Conservation (phyloP, 73 alveolate genomes). For the Paramecium caudatum region DNA sequence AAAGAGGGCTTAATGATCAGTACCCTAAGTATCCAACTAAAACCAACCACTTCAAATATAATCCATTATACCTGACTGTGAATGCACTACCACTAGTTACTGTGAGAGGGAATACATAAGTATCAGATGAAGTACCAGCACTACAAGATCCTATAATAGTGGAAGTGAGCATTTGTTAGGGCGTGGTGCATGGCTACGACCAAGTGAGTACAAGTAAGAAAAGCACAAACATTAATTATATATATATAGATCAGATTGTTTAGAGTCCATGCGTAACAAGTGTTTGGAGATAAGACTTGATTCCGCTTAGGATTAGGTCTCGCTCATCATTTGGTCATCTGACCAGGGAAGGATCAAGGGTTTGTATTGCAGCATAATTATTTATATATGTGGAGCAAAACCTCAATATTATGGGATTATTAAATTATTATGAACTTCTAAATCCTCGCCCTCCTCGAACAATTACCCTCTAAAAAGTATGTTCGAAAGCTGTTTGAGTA, state of each 20-base stretch:
- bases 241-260: constrained; percentile 52
- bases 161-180: not conserved
- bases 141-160: not conserved
- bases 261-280: constrained; percentile 71
- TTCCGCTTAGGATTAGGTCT: constrained; percentile 57
- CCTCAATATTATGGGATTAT: constrained; percentile 43
- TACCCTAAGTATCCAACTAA: constrained; percentile 23
- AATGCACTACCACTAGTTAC: constrained; percentile 16
- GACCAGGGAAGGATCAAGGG: constrained; percentile 71
- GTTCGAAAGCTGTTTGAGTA: constrained; percentile 42
- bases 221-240: not conserved
- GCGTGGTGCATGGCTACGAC: constrained; percentile 47
- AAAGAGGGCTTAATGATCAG: not conserved
- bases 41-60: constrained; percentile 47
- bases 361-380: not conserved
- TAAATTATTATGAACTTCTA: constrained; percentile 31
- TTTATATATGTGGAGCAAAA: constrained; percentile 35
- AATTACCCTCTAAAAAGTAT: constrained; percentile 53
- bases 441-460: not conserved
- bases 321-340: constrained; percentile 70
- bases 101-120: not conserved
- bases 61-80: constrained; percentile 37
- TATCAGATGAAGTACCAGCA: not conserved
- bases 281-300: constrained; percentile 70
- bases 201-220: not conserved